Percentiles rank a stretch among this genome's conserved stretches.
phyloP scores from a whole-genome alignment of 192 early-diverging fungal species.

The Backusella morwellensis region DNA sequence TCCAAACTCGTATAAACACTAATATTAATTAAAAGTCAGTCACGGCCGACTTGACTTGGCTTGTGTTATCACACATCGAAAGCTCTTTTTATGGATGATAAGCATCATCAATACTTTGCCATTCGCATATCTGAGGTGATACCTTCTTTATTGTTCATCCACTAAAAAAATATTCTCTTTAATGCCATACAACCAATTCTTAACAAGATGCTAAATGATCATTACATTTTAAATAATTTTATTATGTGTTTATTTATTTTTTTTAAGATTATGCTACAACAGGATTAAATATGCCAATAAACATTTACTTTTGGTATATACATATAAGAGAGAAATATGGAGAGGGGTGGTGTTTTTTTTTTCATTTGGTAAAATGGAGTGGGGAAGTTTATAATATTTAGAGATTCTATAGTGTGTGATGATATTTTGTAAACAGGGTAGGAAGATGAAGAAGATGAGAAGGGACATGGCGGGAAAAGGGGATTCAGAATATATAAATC shows the following conservation, averaged over 20 bases:
- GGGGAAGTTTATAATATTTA: neutral
- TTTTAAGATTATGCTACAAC: neutral
- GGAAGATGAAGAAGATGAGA: neutral
- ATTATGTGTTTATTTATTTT: neutral
- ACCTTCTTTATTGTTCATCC: no score
- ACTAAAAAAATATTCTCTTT: no score
- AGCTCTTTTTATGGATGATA: no score
- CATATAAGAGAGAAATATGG: neutral
- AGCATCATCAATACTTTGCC: no score
- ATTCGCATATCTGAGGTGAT: no score
- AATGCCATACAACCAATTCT: no score
- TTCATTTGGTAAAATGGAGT: neutral
- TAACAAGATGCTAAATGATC: neutral
- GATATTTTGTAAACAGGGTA: no score
- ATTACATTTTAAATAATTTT: neutral
- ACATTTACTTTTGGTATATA: conserved; percentile 2
- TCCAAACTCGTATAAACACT: neutral
- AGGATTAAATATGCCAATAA: conserved; percentile 4
- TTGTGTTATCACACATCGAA: no score
- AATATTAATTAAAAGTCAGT: neutral
- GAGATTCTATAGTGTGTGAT: neutral
- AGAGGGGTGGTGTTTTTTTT: neutral
- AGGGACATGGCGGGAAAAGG: neutral
- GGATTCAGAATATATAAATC: neutral
- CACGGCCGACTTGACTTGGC: neutral